Evolutionary conservation across 306 rosid species (phyloP), one percentile per base, ranked within the genome.

Genomic region (Sicyos edulis): DNA sequence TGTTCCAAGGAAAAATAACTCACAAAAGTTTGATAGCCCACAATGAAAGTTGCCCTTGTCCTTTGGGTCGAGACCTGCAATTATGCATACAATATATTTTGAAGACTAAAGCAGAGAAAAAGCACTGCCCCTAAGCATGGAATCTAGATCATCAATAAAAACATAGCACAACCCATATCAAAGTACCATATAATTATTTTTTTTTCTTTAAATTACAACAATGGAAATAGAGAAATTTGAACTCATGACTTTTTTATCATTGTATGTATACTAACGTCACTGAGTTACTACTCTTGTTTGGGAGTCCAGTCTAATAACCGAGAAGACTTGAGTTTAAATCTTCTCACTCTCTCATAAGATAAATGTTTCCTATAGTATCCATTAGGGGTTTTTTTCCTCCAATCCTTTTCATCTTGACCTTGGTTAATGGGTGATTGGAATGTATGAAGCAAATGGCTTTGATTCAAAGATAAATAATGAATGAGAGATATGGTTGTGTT

Each of bases 21-120:
- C 75, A 75, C 64, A 72, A 83, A 82, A 77, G 86, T 74, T 84
- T 86, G 83, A 85, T 80, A 78, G 74, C 88, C 88, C 87, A 84
- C 96, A 87, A 86, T 83, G 85, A 92, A 92, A 89, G 89, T 81
- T 74, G 89, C 80, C 78, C 86, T 75, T 84, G 86, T 82, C 79
- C 88, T 73, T 26, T 84, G 84, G 67, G 72, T 59, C 26, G 80
- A 80, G 12, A 49, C 57, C 15, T 68, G 44, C 49, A 22, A 67
- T 49, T 21, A 24, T 47, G 40, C 4, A 72, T 83, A 76, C 11
- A 17, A 68, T 62, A 77, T 71, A 74, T 53, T 77, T 20, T 22
- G 81, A 75, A 78, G 91, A 88, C 84, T 82, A 88, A 88, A 90
- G 95, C 83, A 80, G 78, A 75, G 68, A 62, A 77, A 61, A 79